Evolutionary conservation across 2,329 filamentous ascomycete genomes (phyloP), one percentile per base, ranked within the genome.

Genomic region (Calonectria ilicicola): DNA sequence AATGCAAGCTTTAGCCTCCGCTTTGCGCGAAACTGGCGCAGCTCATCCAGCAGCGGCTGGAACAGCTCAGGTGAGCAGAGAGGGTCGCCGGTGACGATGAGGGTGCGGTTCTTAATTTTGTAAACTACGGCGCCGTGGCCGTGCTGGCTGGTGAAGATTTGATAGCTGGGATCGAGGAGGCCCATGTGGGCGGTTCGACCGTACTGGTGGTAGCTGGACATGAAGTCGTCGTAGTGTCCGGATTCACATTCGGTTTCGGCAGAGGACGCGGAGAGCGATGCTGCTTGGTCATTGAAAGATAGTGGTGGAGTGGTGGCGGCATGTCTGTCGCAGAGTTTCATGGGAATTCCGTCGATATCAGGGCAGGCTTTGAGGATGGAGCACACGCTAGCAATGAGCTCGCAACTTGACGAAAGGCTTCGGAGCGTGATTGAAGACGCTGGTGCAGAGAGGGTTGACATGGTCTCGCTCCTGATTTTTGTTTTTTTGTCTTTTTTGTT

Each of bases 171-270:
- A 26, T 78, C 76, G 46, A 78, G 76, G 35, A 78, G 70, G 9
- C 75, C 75, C 76, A 78, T 78, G 70, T 78, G 76, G 10, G 75
- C 72, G 10, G 76, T 76, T 21, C 72, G 64, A 51, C 76, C 75
- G 65, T 72, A 72, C 32, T 66, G 69, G n/a, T 72, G 47, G 27
- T 77, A 77, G 1, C 71, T 67, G 29, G 47, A 29, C 21, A 60
- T 35, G 29, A 70, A 62, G 23, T 53, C 51, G 4, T 53, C 56
- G 32, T 53, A 40, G 3, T 44, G 32, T 10, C 35, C 26, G 14
- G 46, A 12, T 32, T 35, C 35, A 23, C n/a, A 53, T 17, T 40
- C 35, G 15, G 58, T 69, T 6, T 44, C 35, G 23, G 46, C 26
- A 8, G 58, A 64, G 1, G 67, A 64, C 2, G 58, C 19, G 19